These are phyloP conservation scores for Microsporum audouinii DNA, from an alignment of 2,329 filamentous ascomycete genomes.

Conservation along the genomic window DNA sequence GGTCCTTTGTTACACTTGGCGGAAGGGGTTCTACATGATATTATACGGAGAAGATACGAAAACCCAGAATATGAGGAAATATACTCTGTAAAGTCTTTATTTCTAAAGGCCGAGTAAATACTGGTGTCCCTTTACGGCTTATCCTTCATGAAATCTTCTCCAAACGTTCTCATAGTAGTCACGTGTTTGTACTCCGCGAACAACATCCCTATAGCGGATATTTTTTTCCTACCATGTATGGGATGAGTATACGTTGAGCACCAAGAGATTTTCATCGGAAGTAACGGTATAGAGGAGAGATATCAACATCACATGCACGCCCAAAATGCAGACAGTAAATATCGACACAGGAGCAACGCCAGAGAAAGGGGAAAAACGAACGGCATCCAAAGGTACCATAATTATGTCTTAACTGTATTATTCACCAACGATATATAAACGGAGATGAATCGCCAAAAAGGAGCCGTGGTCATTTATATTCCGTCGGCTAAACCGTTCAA, in stretches of 20 bases:
- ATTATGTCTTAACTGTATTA: not conserved
- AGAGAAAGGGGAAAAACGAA: not conserved
- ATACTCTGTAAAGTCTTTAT: not conserved
- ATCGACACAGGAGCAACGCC: not conserved
- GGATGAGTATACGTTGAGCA: too few relatives aligned
- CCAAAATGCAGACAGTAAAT: not conserved
- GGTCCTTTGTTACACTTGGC: not conserved
- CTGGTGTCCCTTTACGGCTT: not conserved
- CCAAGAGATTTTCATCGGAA: not conserved
- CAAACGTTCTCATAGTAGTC: not conserved
- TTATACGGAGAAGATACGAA: not conserved
- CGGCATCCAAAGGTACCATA: not conserved
- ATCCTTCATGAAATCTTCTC: not conserved
- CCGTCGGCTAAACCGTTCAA: constrained; percentile 61
- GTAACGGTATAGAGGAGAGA: not conserved
- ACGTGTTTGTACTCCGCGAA: not conserved
- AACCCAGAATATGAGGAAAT: not conserved
- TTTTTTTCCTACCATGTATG: too few relatives aligned
- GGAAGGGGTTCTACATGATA: not conserved
- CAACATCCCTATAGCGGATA: not conserved
- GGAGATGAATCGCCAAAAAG: not conserved
- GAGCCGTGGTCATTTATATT: not conserved
- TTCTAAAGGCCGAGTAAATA: not conserved
- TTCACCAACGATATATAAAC: not conserved
- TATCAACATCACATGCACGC: not conserved